A percentile compares a stretch with the other conserved stretches of the same genome.
Conservation (phyloP, 2,329 filamentous ascomycete species). For the Sarocladium kiliense region DNA sequence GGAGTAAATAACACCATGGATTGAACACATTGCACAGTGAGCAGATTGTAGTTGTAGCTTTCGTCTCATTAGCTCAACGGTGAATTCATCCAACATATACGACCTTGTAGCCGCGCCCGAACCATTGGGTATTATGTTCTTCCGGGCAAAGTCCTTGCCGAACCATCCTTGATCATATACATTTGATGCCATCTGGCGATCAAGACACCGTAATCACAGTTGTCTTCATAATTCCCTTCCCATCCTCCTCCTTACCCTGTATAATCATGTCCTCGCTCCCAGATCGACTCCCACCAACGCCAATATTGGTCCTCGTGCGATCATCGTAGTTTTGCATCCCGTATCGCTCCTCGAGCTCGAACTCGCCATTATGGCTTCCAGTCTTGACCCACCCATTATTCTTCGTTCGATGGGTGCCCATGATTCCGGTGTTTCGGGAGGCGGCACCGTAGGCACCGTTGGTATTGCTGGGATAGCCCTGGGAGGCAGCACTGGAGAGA, state of each 20-base stretch:
- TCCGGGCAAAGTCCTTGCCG: too few species aligned
- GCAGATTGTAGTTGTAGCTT: too few species aligned
- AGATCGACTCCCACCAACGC: neutral
- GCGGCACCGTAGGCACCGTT: neutral
- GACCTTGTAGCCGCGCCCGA: too few species aligned
- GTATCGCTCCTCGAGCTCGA: neutral
- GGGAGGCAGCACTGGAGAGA: neutral
- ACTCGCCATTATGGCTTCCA: neutral
- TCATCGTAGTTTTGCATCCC: neutral
- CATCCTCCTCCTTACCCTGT: neutral
- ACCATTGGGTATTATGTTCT: too few species aligned
- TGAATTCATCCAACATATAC: too few species aligned
- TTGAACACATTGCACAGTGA: too few species aligned
- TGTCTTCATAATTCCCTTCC: neutral
- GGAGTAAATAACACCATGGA: too few species aligned
- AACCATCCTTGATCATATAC: too few species aligned
- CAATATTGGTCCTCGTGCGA: neutral
- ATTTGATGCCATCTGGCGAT: neutral
- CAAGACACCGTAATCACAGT: constrained; percentile 1
- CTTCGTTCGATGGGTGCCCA: neutral
- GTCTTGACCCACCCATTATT: constrained; percentile 6
- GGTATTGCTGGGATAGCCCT: neutral
- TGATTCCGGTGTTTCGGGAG: constrained; percentile 1
- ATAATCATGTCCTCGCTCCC: constrained; percentile 4
- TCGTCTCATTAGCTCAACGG: too few species aligned